Evolutionary conservation across 371 early-diverging fungal genomes (phyloP).

Genomic region (Parasitella parasitica): DNA sequence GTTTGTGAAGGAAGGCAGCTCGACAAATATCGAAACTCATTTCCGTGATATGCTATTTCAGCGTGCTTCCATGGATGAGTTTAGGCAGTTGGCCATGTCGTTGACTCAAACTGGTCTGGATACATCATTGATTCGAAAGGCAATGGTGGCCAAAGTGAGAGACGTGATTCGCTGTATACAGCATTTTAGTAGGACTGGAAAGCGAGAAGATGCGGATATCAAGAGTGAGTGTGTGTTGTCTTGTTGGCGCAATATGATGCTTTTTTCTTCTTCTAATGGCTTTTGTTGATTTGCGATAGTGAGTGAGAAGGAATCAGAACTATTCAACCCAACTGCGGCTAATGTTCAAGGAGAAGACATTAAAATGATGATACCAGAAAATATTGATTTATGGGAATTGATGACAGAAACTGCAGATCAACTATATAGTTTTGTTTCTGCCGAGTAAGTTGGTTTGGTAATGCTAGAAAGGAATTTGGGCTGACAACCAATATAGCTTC

Average conservation of each 20-base stretch:
- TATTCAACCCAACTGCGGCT: slow-evolving; percentile 21
- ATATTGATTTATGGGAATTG: slow-evolving; percentile 72
- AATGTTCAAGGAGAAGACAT: slow-evolving; percentile 38
- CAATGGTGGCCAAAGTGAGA: slow-evolving; percentile 65
- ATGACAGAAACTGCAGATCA: slow-evolving; percentile 81
- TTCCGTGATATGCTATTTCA: slow-evolving; percentile 75
- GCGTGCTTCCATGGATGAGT: slow-evolving; percentile 76
- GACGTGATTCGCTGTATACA: slow-evolving; percentile 71
- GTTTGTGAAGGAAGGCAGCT: slow-evolving; percentile 58
- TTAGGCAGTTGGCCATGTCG: slow-evolving; percentile 51
- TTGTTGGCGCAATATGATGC: too few species aligned
- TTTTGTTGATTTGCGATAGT: too few species aligned
- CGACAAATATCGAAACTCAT: slow-evolving; percentile 56
- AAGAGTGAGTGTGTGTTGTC: slow-evolving; percentile 1
- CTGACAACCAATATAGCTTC: slow-evolving; percentile 28
- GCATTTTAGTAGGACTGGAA: slow-evolving; percentile 30
- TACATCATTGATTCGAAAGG: slow-evolving; percentile 62
- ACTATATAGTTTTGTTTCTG: slow-evolving; percentile 71
- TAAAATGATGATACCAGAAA: slow-evolving; percentile 67
- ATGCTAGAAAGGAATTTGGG: background rate
- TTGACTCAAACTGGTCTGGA: slow-evolving; percentile 44
- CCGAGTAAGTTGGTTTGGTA: slow-evolving; percentile 40
- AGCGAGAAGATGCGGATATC: slow-evolving; percentile 9
- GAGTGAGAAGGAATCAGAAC: slow-evolving; percentile 7
- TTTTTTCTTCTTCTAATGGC: background rate